A percentile compares a stretch with the other conserved stretches of the same genome.
phyloP scores from a whole-genome alignment of 2,329 filamentous ascomycete genomes.

The Tympanopsis confertula region DNA sequence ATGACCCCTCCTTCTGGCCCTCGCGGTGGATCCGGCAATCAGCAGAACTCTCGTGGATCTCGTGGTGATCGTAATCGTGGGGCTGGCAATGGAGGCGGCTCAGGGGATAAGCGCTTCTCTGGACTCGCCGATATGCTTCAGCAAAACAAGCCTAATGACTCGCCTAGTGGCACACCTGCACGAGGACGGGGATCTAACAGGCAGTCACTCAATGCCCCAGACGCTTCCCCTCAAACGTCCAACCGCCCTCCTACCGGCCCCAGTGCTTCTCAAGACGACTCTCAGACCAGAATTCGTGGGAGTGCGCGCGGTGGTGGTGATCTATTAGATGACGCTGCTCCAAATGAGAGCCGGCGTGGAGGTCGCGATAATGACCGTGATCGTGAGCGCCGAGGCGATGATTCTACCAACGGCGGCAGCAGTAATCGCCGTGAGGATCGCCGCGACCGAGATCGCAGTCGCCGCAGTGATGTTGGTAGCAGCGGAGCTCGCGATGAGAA shows the following conservation, averaged over 20 bases:
- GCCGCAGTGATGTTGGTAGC: neutral
- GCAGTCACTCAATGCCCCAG: too few relatives aligned
- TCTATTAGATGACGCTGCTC: neutral
- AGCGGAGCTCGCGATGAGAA: neutral
- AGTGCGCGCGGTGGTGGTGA: conserved; percentile 6
- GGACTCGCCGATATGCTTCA: conserved; percentile 32
- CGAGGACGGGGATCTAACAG: too few relatives aligned
- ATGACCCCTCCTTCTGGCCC: conserved; percentile 9
- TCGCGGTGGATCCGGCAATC: conserved; percentile 16
- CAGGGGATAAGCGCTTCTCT: conserved; percentile 31
- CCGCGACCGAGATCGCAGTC: conserved; percentile 3
- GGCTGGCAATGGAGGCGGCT: conserved; percentile 21
- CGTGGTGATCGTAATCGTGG: conserved; percentile 21
- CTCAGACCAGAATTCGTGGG: conserved; percentile 4
- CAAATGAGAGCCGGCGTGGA: neutral
- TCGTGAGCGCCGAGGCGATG: neutral
- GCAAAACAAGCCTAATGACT: conserved; percentile 13
- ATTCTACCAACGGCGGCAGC: neutral
- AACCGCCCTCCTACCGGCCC: too few relatives aligned
- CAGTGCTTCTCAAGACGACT: conserved; percentile 3
- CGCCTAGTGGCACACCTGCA: conserved; percentile 4
- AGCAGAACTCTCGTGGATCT: conserved; percentile 18
- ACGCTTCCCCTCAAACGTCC: too few relatives aligned
- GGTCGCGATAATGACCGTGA: conserved; percentile 2
- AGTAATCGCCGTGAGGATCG: neutral